These are phyloP conservation scores for Phaeosphaeriaceae sp. DNA, from an alignment of 2,329 filamentous ascomycete genomes.

Conservation along the genomic window DNA sequence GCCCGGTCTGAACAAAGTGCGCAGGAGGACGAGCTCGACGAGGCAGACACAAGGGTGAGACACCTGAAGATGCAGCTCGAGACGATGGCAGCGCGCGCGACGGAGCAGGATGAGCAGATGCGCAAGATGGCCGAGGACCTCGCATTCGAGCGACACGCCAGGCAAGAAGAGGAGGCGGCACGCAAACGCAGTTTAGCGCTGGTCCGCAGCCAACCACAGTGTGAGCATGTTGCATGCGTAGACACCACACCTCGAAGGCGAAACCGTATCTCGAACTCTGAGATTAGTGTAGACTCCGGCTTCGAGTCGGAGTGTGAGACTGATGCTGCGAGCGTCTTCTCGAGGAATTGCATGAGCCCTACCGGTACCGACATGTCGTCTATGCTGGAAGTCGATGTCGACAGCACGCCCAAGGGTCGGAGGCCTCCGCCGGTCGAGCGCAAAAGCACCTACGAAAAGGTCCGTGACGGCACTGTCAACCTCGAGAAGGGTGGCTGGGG, in stretches of 20 bases:
- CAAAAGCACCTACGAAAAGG: conserved; percentile 47
- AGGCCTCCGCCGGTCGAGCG: conserved; percentile 40
- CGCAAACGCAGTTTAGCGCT: conserved; percentile 40
- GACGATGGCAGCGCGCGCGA: conserved; percentile 63
- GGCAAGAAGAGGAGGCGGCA: conserved; percentile 45
- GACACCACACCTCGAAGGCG: conserved; percentile 27
- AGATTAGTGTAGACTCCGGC: conserved; percentile 60
- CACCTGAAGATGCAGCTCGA: conserved; percentile 68
- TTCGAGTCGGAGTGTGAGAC: conserved; percentile 66
- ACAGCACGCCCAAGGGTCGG: conserved; percentile 37
- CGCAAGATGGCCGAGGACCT: conserved; percentile 42
- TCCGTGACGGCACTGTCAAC: conserved; percentile 49
- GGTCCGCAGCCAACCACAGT: conserved; percentile 26
- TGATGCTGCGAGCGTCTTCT: conserved; percentile 51
- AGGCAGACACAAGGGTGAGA: conserved; percentile 63
- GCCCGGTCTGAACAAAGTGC: conserved; percentile 62
- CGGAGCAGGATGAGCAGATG: conserved; percentile 65
- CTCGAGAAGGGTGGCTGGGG: conserved; percentile 37
- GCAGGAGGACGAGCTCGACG: conserved; percentile 67
- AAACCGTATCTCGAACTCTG: conserved; percentile 45
- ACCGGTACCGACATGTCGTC: conserved; percentile 44
- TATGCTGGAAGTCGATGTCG: conserved; percentile 39
- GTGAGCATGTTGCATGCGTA: conserved; percentile 25
- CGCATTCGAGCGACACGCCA: conserved; percentile 39
- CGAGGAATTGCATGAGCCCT: conserved; percentile 48